These are phyloP conservation scores for Hypoxylon rubiginosum DNA, from an alignment of 2,329 filamentous ascomycete genomes.

Conservation along the genomic window DNA sequence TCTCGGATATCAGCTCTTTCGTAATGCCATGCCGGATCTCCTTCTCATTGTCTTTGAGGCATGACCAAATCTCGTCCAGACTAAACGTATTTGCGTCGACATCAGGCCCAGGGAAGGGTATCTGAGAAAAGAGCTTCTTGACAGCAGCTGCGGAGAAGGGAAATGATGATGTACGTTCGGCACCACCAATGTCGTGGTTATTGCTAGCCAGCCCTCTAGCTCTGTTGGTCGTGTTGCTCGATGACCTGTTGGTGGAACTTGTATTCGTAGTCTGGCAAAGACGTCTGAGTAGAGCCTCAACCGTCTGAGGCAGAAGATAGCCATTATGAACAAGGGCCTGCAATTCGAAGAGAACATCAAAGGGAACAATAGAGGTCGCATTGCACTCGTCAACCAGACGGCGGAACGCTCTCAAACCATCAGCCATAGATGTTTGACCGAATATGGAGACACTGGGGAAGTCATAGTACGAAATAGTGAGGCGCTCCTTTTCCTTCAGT, in stretches of 20 bases:
- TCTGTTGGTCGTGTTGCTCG: background rate
- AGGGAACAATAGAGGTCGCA: slow-evolving; percentile 59
- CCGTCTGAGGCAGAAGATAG: slow-evolving; percentile 69
- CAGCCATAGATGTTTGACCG: slow-evolving; percentile 39
- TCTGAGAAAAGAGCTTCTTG: slow-evolving; percentile 63
- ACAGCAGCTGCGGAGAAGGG: slow-evolving; percentile 67
- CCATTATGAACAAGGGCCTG: slow-evolving; percentile 74
- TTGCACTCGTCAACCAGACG: slow-evolving; percentile 48
- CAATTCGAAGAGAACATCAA: slow-evolving; percentile 71
- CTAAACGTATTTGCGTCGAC: slow-evolving; percentile 59
- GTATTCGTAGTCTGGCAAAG: slow-evolving; percentile 22
- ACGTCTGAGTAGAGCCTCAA: slow-evolving; percentile 57
- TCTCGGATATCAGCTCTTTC: slow-evolving; percentile 46
- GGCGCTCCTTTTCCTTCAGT: slow-evolving; percentile 47
- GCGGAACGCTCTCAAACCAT: slow-evolving; percentile 53
- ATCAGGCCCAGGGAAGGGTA: slow-evolving; percentile 68
- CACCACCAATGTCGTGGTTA: slow-evolving; percentile 19
- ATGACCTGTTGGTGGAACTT: background rate
- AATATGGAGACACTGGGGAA: slow-evolving; percentile 28
- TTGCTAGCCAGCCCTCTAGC: background rate
- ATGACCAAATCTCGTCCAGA: slow-evolving; percentile 43
- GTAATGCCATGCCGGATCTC: slow-evolving; percentile 50
- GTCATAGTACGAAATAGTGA: slow-evolving; percentile 45
- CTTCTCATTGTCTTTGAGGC: slow-evolving; percentile 60
- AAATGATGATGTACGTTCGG: slow-evolving; percentile 44